Conservation (phyloP, 225 moss, liverwort and hornwort genomes). For the Asterella californica region DNA sequence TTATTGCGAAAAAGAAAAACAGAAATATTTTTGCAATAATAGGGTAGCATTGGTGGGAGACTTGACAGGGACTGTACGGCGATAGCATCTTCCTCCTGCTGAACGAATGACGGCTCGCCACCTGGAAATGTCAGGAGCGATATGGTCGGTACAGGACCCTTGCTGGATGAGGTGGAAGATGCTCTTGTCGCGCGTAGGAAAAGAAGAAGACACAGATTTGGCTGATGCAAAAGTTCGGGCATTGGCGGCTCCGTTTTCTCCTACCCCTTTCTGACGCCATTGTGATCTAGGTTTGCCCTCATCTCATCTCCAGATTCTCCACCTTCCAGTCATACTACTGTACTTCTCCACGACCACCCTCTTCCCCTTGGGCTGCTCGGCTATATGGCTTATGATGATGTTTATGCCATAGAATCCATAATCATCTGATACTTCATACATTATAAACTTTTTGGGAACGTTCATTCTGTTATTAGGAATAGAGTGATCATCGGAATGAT, state of each 20-base stretch:
- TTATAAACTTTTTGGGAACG: not conserved
- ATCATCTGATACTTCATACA: not conserved
- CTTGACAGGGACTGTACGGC: not conserved
- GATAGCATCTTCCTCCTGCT: not conserved
- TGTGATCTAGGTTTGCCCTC: not conserved
- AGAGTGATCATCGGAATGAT: not conserved
- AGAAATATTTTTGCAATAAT: too few relatives aligned
- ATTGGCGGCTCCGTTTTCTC: slow-evolving; percentile 4
- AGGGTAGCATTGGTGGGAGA: too few relatives aligned
- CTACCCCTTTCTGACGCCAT: slow-evolving; percentile 5
- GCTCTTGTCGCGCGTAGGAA: not conserved
- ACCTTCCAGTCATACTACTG: not conserved
- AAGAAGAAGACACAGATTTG: slow-evolving; percentile 3
- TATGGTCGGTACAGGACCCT: not conserved
- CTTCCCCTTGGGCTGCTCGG: not conserved
- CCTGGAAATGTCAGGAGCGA: slow-evolving; percentile 3
- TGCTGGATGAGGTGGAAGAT: slow-evolving; percentile 15
- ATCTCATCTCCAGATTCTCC: not conserved
- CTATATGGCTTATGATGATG: not conserved
- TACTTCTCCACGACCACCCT: not conserved
- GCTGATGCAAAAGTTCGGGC: not conserved
- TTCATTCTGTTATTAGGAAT: not conserved
- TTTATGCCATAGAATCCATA: not conserved
- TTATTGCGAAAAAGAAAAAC: too few relatives aligned
- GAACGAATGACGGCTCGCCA: not conserved